Conservation (phyloP, 163 green algal species). For the Scenedesmus sp. region DNA sequence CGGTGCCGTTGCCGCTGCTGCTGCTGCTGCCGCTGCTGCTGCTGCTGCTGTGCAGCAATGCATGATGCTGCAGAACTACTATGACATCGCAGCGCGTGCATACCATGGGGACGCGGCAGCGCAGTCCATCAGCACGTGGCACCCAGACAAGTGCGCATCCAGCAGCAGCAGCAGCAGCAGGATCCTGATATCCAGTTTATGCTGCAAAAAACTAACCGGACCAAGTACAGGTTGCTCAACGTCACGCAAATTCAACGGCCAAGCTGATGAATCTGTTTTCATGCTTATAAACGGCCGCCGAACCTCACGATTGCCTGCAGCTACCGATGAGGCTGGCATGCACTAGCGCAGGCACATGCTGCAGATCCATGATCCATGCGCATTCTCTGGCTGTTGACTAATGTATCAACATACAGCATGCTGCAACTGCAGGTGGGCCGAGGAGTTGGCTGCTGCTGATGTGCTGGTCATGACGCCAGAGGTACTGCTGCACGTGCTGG, state of each 20-base stretch:
- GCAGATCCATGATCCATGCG: too few relatives aligned
- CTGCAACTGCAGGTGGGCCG: constrained; percentile 28
- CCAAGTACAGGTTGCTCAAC: too few relatives aligned
- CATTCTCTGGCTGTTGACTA: not conserved
- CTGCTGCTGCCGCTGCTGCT: not conserved
- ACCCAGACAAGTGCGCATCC: constrained; percentile 15
- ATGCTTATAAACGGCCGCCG: too few relatives aligned
- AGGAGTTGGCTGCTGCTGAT: constrained; percentile 17
- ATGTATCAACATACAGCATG: not conserved
- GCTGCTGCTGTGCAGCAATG: constrained; percentile 43
- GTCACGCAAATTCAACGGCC: too few relatives aligned
- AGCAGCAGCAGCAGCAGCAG: not conserved
- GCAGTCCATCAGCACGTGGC: constrained; percentile 18
- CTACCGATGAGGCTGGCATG: too few relatives aligned
- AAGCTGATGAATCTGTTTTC: too few relatives aligned
- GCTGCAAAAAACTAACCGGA: too few relatives aligned
- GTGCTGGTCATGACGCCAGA: constrained; percentile 56
- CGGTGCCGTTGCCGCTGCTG: not conserved
- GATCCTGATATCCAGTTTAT: not conserved
- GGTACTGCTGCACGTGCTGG: constrained; percentile 50
- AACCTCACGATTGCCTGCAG: too few relatives aligned
- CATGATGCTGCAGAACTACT: not conserved
- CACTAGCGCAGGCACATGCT: too few relatives aligned
- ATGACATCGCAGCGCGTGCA: constrained; percentile 12
- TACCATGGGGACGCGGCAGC: constrained; percentile 31